Base-by-base conservation (phyloP, 805 yeast genomes). In the Yarrowia sp. region DNA sequence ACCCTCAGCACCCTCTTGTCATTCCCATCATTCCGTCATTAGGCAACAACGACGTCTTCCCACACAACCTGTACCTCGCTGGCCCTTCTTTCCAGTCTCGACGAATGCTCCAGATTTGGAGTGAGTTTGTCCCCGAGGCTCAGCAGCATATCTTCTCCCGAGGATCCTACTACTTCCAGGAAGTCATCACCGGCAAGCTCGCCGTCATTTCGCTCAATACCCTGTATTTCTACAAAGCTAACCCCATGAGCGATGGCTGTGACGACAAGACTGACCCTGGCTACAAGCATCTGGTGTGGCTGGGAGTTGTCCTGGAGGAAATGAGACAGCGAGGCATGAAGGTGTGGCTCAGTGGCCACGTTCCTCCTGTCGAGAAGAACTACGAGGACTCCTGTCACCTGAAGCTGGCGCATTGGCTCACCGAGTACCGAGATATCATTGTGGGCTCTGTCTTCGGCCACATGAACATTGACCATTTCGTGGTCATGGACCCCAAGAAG, bases 31-130 rank as follows among this genome's bases (percentile, higher is more conserved):
- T 91, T 38, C 96, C 97, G 42, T 83, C 89, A 66, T 76, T 91
- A 47, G 97, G 97, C 1, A 91, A 91, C 75, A 91, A 91, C 74
- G 97, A 92, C 75, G 96, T 91, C 3, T 91, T 86, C 75, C 97
- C 97, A 0, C 97, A 91, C 78, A 91, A 91, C 74, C 79, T 91
- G 75, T 89, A 90, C 76, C 85, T 94, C 0, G 86, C 92, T 0
- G 97, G 97, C 0, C 97, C 97, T 15, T 90, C 96, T n/a, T 78
- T 89, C 69, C 96, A 91, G 76, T 91, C 96, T 0, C 80, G 95
- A 73, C 93, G 90, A 76, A 77, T 90, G 76, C 88, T 81, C 78
- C 83, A 83, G 69, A 86, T 91, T 63, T 91, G 97, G 96, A 79
- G 85, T 60, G 79, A 82, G 69, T 89, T 86, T 72, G 81, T 92